Conservation (phyloP, 139 green algal genomes). For the Chlorella sp. region DNA sequence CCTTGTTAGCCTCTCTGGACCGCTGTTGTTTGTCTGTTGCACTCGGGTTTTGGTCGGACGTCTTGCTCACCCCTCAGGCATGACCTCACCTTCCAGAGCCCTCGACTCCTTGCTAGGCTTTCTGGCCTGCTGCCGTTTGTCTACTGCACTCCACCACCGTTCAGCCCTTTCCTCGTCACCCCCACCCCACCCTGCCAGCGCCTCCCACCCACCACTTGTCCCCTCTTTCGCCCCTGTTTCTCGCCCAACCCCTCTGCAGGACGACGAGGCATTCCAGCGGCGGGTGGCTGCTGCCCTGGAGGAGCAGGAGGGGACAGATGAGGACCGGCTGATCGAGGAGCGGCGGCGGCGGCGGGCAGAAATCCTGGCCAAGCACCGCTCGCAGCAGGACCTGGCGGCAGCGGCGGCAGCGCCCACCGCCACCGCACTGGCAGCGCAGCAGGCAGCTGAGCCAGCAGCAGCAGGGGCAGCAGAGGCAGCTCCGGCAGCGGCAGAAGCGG, state of each 20-base stretch:
- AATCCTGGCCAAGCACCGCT: conserved; percentile 71
- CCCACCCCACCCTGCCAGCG: background rate
- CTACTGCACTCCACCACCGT: background rate
- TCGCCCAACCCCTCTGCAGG: background rate
- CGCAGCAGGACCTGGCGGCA: conserved; percentile 31
- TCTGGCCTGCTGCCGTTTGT: background rate
- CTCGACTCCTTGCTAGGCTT: background rate
- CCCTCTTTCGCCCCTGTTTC: too few species aligned
- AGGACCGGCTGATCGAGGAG: conserved; percentile 73
- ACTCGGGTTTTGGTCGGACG: too few species aligned
- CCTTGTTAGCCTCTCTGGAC: background rate
- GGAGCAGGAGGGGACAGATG: conserved; percentile 52
- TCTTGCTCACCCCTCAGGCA: too few species aligned
- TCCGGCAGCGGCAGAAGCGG: background rate
- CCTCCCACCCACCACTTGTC: background rate
- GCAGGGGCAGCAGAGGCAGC: background rate
- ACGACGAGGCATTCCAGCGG: conserved; percentile 40
- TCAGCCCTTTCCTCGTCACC: background rate
- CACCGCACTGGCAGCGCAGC: conserved; percentile 15
- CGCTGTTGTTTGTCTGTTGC: background rate
- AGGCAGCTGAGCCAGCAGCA: background rate
- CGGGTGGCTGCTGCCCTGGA: conserved; percentile 49
- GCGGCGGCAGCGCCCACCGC: conserved; percentile 42
- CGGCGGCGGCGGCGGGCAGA: conserved; percentile 58
- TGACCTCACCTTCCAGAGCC: background rate